phyloP scores from a whole-genome alignment of 2,329 filamentous ascomycete species.

The Aspergillus ruber region DNA sequence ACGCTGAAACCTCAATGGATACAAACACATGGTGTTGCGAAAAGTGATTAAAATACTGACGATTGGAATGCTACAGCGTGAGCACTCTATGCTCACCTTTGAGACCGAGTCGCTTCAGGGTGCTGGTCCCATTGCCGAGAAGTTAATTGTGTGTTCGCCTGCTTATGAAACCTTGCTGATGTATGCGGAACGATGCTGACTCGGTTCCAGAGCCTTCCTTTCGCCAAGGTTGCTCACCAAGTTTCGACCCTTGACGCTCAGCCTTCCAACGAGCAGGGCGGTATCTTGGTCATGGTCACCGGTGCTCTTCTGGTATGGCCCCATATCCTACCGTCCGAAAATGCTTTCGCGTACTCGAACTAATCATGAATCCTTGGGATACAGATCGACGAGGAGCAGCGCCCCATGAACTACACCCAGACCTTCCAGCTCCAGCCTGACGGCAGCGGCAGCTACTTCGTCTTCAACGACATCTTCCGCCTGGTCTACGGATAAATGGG shows the following conservation, averaged over 20 bases:
- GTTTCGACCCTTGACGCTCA: conserved; percentile 76
- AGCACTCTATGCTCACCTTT: conserved; percentile 88
- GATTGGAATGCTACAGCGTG: conserved; percentile 50
- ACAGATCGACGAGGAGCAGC: conserved; percentile 77
- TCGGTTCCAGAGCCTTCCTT: conserved; percentile 61
- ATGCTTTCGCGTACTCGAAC: background rate
- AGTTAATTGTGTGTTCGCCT: conserved; percentile 61
- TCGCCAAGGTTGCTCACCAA: conserved; percentile 73
- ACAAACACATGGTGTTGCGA: background rate
- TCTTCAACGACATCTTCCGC: conserved; percentile 94
- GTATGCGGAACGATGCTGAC: background rate
- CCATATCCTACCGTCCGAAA: background rate
- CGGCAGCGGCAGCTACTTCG: conserved; percentile 63
- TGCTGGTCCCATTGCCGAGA: conserved; percentile 62
- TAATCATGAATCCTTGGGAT: conserved; percentile 4
- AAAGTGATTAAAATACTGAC: conserved; percentile 5
- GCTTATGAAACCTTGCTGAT: background rate
- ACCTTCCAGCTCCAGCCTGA: conserved; percentile 77
- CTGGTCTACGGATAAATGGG: conserved; percentile 56
- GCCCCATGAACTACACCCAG: conserved; percentile 87
- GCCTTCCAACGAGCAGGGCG: conserved; percentile 60
- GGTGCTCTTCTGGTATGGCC: conserved; percentile 71
- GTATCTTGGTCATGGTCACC: conserved; percentile 81
- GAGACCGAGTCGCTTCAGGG: conserved; percentile 66
- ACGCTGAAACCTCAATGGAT: conserved; percentile 32